Conservation (phyloP, 768 basidiomycete species). For the Baorangia bicolor region DNA sequence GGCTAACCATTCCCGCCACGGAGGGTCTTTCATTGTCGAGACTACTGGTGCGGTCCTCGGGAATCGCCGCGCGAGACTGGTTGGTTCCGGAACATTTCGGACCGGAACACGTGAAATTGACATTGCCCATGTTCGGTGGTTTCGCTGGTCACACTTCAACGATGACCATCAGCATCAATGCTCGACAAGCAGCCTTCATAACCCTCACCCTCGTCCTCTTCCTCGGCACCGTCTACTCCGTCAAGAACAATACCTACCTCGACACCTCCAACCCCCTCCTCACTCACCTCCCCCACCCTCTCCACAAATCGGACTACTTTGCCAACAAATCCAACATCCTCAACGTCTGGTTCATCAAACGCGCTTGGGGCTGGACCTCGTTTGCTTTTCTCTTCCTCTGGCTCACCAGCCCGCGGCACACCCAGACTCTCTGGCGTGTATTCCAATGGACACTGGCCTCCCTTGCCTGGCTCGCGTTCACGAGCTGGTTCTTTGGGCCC, state of each 20-base stretch:
- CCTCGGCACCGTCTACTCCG: conserved; percentile 65
- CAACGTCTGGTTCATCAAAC: conserved; percentile 87
- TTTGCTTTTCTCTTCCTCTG: conserved; percentile 59
- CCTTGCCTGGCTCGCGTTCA: conserved; percentile 69
- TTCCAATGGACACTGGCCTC: conserved; percentile 60
- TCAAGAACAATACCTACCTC: conserved; percentile 65
- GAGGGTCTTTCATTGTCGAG: too few relatives aligned
- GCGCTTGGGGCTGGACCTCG: conserved; percentile 90
- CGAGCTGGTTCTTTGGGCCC: conserved; percentile 88
- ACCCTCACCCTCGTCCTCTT: conserved; percentile 47
- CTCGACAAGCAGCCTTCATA: conserved; percentile 37
- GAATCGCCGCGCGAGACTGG: too few relatives aligned
- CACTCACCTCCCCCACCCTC: conserved; percentile 66
- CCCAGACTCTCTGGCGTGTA: conserved; percentile 43
- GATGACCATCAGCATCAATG: conserved; percentile 21
- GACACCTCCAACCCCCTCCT: conserved; percentile 82
- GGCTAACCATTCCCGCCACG: too few relatives aligned
- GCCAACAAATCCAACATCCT: conserved; percentile 79
- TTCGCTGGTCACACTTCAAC: background rate
- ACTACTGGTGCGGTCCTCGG: too few relatives aligned
- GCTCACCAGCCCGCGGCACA: conserved; percentile 51
- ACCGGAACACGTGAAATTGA: background rate
- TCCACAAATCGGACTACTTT: conserved; percentile 64
- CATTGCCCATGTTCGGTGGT: background rate
- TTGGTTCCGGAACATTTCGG: background rate